These are phyloP conservation scores for Lactarius tabidus DNA, from an alignment of 768 basidiomycete genomes.

Conservation along the genomic window DNA sequence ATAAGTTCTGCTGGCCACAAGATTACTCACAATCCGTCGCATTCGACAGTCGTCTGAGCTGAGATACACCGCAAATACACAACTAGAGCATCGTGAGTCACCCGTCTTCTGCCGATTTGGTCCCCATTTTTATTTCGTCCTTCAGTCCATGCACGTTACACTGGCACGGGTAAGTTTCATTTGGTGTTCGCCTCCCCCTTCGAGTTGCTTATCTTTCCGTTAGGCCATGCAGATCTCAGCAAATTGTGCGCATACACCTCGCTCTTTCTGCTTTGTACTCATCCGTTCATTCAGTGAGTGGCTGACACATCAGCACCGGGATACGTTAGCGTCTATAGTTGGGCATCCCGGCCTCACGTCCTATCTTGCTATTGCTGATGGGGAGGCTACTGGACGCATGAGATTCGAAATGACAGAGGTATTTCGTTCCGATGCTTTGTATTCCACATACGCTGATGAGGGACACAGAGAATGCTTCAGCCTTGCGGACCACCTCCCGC, in stretches of 20 bases:
- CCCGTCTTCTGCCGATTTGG: slow-evolving; percentile 2
- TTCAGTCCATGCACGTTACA: slow-evolving; percentile 91
- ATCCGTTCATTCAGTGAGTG: slow-evolving; percentile 65
- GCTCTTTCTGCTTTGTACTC: slow-evolving; percentile 20
- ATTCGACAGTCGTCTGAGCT: slow-evolving; percentile 75
- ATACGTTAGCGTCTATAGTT: slow-evolving; percentile 89
- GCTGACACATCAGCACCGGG: slow-evolving; percentile 96
- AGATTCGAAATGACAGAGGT: slow-evolving; percentile 98
- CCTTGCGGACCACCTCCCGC: slow-evolving; percentile 51
- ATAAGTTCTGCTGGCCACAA: slow-evolving; percentile 6
- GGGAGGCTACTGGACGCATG: slow-evolving; percentile 82
- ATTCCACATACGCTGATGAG: background rate
- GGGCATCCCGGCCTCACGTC: slow-evolving; percentile 85
- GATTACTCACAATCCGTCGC: background rate
- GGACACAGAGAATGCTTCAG: slow-evolving; percentile 47
- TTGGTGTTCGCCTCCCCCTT: background rate
- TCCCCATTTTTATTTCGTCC: slow-evolving; percentile 23
- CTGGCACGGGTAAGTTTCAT: slow-evolving; percentile 77
- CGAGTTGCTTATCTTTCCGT: slow-evolving; percentile 18
- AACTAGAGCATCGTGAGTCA: slow-evolving; percentile 85
- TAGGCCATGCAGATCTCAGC: slow-evolving; percentile 93
- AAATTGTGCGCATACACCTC: slow-evolving; percentile 67
- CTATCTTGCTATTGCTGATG: slow-evolving; percentile 90
- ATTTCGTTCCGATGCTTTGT: slow-evolving; percentile 21
- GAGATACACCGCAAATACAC: slow-evolving; percentile 93